Percentiles rank a stretch among this genome's conserved stretches.
Evolutionary conservation across 129 eudicot genomes (phyloP).

Genomic region (Flaveria ramosissima): DNA sequence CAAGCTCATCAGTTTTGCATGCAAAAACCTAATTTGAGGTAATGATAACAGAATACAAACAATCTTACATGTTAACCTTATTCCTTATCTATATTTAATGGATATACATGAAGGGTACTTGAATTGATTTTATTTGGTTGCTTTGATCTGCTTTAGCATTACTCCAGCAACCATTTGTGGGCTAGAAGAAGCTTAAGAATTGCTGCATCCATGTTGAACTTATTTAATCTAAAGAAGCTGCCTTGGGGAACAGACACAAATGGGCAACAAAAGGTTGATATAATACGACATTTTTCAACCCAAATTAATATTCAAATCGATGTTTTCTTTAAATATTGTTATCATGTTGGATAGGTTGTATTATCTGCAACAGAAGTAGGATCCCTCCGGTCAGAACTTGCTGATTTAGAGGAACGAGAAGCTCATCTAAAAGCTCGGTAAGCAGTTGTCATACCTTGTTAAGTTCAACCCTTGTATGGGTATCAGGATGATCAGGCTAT

Average conservation of each 20-base stretch:
- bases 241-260: slow-evolving; percentile 55
- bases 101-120: neutral
- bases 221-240: slow-evolving; percentile 62
- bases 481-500: neutral
- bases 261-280: slow-evolving; percentile 66
- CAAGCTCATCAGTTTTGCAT: slow-evolving; percentile 29
- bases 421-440: slow-evolving; percentile 85
- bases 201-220: slow-evolving; percentile 71
- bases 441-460: slow-evolving; percentile 19
- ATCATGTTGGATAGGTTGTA: slow-evolving; percentile 50
- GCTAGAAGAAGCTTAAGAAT: slow-evolving; percentile 51
- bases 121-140: slow-evolving; percentile 24
- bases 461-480: neutral
- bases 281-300: neutral
- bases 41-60: neutral
- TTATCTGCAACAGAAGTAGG: slow-evolving; percentile 71
- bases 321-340: neutral
- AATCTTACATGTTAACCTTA: neutral
- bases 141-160: slow-evolving; percentile 46
- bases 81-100: neutral
- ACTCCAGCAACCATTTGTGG: slow-evolving; percentile 37
- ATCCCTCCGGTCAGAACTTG: slow-evolving; percentile 80
- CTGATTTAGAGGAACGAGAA: slow-evolving; percentile 79
- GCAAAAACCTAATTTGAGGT: slow-evolving; percentile 41
- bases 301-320: neutral